These are phyloP conservation scores for Cytidiella melzeri DNA, from an alignment of 768 basidiomycete genomes.

Conservation along the genomic window DNA sequence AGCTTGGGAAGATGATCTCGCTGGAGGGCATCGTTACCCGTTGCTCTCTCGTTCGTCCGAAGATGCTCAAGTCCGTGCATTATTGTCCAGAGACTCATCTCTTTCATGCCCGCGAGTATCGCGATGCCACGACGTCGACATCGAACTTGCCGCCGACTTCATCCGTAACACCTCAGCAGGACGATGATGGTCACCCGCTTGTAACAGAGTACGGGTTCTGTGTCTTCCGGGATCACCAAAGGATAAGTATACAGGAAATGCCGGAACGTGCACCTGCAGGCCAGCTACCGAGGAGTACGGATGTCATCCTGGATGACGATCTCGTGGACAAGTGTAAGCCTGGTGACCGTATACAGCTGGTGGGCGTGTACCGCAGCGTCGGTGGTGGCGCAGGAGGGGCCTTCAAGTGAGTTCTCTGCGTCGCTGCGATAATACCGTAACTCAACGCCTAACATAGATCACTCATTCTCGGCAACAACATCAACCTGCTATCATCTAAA, in stretches of 20 bases:
- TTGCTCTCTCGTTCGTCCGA: slow-evolving; percentile 96
- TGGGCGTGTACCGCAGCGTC: slow-evolving; percentile 90
- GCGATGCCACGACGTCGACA: slow-evolving; percentile 84
- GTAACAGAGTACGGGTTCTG: slow-evolving; percentile 91
- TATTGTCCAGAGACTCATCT: slow-evolving; percentile 83
- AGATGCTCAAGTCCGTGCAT: slow-evolving; percentile 96
- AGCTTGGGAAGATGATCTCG: slow-evolving; percentile 95
- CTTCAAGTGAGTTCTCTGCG: slow-evolving; percentile 69
- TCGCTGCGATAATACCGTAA: slow-evolving; percentile 5
- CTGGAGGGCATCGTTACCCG: slow-evolving; percentile 97
- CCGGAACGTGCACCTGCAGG: slow-evolving; percentile 97
- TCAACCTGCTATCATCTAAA: slow-evolving; percentile 92
- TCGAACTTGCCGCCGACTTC: slow-evolving; percentile 83
- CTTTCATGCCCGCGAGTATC: slow-evolving; percentile 87
- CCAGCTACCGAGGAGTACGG: slow-evolving; percentile 92
- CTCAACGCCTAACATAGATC: slow-evolving; percentile 47
- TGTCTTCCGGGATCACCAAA: slow-evolving; percentile 93
- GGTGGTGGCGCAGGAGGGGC: slow-evolving; percentile 86
- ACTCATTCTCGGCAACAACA: slow-evolving; percentile 88
- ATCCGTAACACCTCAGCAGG: slow-evolving; percentile 82
- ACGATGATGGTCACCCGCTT: slow-evolving; percentile 82
- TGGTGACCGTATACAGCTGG: slow-evolving; percentile 94
- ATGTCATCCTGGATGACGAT: slow-evolving; percentile 94
- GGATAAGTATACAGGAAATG: slow-evolving; percentile 99
- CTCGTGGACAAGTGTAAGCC: slow-evolving; percentile 97